Evolutionary conservation across 768 basidiomycete genomes (phyloP), one percentile per base, ranked within the genome.

Genomic region (Inosperma sp.): DNA sequence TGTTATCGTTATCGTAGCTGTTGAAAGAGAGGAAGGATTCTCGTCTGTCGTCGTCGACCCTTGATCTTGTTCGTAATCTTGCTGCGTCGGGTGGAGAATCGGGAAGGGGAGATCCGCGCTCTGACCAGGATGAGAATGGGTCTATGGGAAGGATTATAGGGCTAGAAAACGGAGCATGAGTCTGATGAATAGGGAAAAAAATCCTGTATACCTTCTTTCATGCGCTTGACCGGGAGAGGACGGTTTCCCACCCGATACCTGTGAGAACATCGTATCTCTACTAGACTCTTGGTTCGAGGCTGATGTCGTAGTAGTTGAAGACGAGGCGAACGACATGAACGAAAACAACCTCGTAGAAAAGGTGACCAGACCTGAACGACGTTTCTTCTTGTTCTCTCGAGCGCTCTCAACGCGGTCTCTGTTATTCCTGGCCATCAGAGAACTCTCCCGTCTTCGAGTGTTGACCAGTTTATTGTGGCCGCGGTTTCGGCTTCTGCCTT

Each of bases 21-120:
- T 68, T 65, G 37, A 76, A 51, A 6, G 71, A 74, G 36, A 77
- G 67, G 59, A 72, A 75, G 10, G 74, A 74, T 45, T 74, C 73
- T 22, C 58, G 63, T 52, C 64, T 68, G 25, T 62, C 17, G 3
- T 25, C 45, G 33, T 25, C 8, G 30, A 31, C 0, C 36, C 27
- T 48, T 31, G 36, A 35, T 48, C n/a, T 12, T n/a, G 46, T 12
- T 10, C 27, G 34, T 31, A 48, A 35, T 48, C n/a, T 12, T n/a
- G 46, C 12, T 10, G 36, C 1, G 16, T 34, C 22, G 10, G 34
- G 4, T 12, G 17, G 1, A 35, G 45, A 31, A 4, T 46, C 31
- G 14, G 29, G 34, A n/a, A 23, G 53, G 23, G 17, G 49, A 26
- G 41, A 42, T 44, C 12, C 29, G 30, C 44, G 14, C 34, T 31